A percentile compares a stretch with the other conserved stretches of the same genome.
These are phyloP conservation scores for Boechera divaricarpa DNA, from an alignment of 345 rosid genomes.

Conservation along the genomic window DNA sequence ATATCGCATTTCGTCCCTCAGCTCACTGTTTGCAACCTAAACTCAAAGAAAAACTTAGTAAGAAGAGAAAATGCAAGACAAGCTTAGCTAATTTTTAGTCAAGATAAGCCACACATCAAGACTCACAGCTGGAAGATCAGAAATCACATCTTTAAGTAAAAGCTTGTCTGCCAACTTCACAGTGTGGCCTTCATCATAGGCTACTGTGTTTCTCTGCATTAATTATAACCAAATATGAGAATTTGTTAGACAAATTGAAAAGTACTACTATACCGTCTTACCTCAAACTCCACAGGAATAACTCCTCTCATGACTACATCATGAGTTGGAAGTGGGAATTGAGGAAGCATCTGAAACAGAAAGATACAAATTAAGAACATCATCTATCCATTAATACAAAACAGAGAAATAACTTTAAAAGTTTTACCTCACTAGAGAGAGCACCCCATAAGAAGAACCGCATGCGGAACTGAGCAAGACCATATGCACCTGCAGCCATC, in stretches of 20 bases:
- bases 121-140: conserved; percentile 50
- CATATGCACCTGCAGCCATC: conserved; percentile 91
- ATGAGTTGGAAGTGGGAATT: conserved; percentile 81
- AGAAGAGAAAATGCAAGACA: conserved; percentile 2
- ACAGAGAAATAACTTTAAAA: not conserved
- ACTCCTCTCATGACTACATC: conserved; percentile 64
- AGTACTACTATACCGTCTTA: conserved; percentile 25
- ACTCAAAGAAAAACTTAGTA: conserved; percentile 1
- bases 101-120: not conserved
- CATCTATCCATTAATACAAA: not conserved
- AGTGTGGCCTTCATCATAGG: conserved; percentile 11
- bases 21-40: conserved; percentile 38
- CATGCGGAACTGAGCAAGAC: conserved; percentile 84
- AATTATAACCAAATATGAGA: not conserved
- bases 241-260: not conserved
- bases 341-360: conserved; percentile 64
- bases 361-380: not conserved
- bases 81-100: not conserved
- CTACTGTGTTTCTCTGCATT: conserved; percentile 24
- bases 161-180: conserved; percentile 25
- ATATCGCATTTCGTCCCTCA: conserved; percentile 30
- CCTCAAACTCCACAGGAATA: conserved; percentile 69
- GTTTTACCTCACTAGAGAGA: conserved; percentile 52
- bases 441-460: conserved; percentile 90
- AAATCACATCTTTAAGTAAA: conserved; percentile 13